Percentiles rank a stretch among this genome's conserved stretches.
These are phyloP conservation scores for Articulospora tetracladia DNA, from an alignment of 495 filamentous ascomycete genomes.

Conservation along the genomic window DNA sequence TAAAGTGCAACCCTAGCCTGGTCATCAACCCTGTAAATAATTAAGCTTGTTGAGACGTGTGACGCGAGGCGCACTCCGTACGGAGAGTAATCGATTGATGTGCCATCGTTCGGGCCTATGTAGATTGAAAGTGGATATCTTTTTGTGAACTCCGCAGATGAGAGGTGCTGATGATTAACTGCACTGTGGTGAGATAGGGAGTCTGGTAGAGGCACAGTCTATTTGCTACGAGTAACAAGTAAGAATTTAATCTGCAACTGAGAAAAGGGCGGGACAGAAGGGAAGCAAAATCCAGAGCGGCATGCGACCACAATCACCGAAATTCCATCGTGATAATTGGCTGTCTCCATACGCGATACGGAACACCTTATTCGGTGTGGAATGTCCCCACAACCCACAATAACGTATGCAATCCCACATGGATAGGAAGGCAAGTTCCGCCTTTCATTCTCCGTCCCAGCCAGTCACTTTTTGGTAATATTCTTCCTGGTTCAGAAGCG, in stretches of 20 bases:
- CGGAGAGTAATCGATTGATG: background rate
- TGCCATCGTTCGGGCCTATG: background rate
- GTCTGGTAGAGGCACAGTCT: too few species aligned
- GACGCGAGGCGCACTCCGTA: background rate
- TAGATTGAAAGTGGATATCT: background rate
- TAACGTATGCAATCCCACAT: background rate
- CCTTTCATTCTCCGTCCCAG: too few species aligned
- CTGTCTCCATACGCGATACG: background rate
- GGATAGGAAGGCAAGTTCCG: background rate
- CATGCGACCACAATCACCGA: too few species aligned
- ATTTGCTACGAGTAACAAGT: too few species aligned
- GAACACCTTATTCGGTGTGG: background rate
- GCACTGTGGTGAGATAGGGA: too few species aligned
- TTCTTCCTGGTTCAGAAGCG: background rate
- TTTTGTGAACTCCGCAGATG: too few species aligned
- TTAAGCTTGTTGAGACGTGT: background rate
- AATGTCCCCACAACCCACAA: background rate
- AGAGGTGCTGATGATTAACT: too few species aligned
- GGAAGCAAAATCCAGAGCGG: too few species aligned
- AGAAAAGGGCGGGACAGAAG: too few species aligned
- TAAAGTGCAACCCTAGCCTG: background rate
- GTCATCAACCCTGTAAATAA: background rate
- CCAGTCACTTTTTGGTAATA: background rate
- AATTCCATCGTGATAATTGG: too few species aligned
- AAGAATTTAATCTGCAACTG: too few species aligned